Base-by-base conservation (phyloP, 768 basidiomycete species). In the Boletus barrowsii region DNA sequence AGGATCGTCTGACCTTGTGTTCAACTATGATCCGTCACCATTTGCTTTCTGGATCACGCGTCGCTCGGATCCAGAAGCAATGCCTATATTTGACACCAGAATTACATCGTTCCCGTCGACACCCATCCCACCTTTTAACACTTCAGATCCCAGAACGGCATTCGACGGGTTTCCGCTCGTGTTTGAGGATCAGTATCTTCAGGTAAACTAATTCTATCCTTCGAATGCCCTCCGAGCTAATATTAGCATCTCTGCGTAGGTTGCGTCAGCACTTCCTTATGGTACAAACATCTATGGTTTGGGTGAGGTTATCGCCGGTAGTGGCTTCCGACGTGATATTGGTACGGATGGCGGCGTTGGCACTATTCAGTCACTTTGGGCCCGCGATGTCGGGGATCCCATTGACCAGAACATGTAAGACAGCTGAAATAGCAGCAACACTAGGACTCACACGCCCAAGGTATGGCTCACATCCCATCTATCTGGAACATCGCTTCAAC, bases 11-110 rank as follows among this genome's bases (percentile, higher is more conserved):
- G 88, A 90, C 61, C 74, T 91, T 10, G 72, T 83, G 4, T 90
- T 91, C 73, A 84, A 89, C 64, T 82, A 83, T 55, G 75, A 84
- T 2, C 8, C 76, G 1, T 72, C 75, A 0, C 88, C 90, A 0
- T 91, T 91, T 64, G 82, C 84, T 3, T 91, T 90, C 65, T 91
- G 88, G 88, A 83, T 91, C 57, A 87, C 86, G 2, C 81, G 88
- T 42, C 80, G 83, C 22, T 80, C 82, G 4, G 74, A 80, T 10
- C 83, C 83, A 4, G 67, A 76, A 32, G 76, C 73, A 7, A 61
- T 64, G 42, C 86, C 83, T 48, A 67, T 91, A 22, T 90, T 90
- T 61, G 88, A 91, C 62, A 90, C 88, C 1, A 79, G 88, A 40
- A 65, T 78, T 10, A 59, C 76, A 0, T 87, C 86, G 0, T 74